Conservation (phyloP, 371 early-diverging fungal species). For the Fennellomyces sp. region DNA sequence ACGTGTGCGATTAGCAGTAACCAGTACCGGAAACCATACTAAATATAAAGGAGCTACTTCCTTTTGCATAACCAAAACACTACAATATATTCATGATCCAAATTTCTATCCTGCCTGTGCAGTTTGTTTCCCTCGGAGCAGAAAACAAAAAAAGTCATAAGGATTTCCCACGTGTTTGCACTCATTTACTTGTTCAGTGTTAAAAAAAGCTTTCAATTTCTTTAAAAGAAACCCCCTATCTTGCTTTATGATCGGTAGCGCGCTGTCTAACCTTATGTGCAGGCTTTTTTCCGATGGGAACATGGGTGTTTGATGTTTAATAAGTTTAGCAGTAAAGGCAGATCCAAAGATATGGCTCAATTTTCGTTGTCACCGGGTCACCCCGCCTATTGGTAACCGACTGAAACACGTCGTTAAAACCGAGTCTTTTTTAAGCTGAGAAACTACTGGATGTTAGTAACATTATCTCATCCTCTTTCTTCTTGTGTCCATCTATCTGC, state of each 20-base stretch:
- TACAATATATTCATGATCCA: neutral
- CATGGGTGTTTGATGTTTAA: neutral
- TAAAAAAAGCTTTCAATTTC: neutral
- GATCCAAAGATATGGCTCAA: too few relatives aligned
- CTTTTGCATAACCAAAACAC: too few relatives aligned
- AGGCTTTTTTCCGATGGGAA: neutral
- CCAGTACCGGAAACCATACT: too few relatives aligned
- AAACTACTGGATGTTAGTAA: neutral
- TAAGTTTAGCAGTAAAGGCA: too few relatives aligned
- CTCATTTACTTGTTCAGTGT: too few relatives aligned
- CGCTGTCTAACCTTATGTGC: neutral
- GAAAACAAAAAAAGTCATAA: neutral
- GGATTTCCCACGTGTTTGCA: neutral
- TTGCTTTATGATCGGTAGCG: too few relatives aligned
- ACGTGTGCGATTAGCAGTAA: too few relatives aligned
- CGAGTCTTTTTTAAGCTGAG: neutral
- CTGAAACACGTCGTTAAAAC: too few relatives aligned
- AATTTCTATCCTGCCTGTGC: neutral
- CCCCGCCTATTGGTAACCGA: neutral
- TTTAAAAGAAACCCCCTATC: too few relatives aligned
- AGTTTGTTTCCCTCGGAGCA: neutral
- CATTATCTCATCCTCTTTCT: neutral
- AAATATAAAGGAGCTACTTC: too few relatives aligned
- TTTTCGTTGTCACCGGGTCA: neutral
- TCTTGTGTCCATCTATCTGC: too few relatives aligned